Evolutionary conservation across 2,329 filamentous ascomycete genomes (phyloP), one percentile per base, ranked within the genome.

Genomic region (Penicillium palitans): DNA sequence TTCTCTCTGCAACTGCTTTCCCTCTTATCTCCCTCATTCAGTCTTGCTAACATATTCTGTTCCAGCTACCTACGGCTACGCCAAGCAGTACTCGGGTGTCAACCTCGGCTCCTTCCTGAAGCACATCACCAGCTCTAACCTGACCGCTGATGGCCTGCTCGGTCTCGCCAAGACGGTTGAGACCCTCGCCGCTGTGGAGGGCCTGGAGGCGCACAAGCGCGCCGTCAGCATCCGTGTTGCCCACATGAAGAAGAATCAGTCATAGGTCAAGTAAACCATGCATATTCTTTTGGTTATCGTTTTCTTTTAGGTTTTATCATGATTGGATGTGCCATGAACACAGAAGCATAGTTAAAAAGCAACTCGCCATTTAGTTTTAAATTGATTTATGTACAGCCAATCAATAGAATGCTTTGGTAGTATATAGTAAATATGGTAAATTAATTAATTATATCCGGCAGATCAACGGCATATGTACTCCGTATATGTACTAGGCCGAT

Each of bases 51-150:
- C 58, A 33, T 62, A 47, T 45, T 21, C 2, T 5, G 12, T 52
- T 41, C 55, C 53, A 96, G 92, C 95, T 52, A 99, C 95, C 0
- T 99, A 98, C 72, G 95, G 95, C 41, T 99, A 96, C 70, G 95
- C 95, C 49, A 96, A 96, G 79, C 95, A 99, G 76, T 99, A 99
- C 80, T 97, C 92, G 6, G 95, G 95, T 52, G 95, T 99, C 71
- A 99, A 96, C 76, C 84, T 99, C 6, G 91, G 86, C 33, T 98
- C 93, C 2, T 99, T 97, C 78, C 85, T 96, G 74, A 99, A 99
- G 81, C 92, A 98, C 81, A 97, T 99, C 71, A 99, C 95, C 39
- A 95, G 90, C 79, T 91, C 92, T 0, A 90, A 96, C 75, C 83
- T 99, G 61, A 96, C 91, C 1, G 85, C 87, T 19, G 84, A 96